phyloP scores from a whole-genome alignment of 805 yeast species.

The Jamesozyma gamospora region DNA sequence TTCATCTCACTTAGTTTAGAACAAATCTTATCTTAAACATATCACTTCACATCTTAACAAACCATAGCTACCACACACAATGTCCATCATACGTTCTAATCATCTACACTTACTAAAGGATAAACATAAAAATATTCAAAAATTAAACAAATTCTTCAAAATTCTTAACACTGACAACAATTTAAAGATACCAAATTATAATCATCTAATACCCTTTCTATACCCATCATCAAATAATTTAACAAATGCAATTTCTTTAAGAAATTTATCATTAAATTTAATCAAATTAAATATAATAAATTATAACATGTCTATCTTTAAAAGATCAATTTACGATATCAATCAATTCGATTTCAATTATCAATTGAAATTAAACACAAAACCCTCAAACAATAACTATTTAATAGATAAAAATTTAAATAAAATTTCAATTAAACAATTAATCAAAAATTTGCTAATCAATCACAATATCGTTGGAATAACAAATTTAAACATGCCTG shows the following conservation, averaged over 20 bases:
- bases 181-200: not conserved
- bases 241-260: not conserved
- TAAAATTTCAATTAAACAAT: not conserved
- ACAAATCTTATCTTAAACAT: too few relatives aligned
- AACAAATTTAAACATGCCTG: slow-evolving; percentile 4
- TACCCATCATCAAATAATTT: not conserved
- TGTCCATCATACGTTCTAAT: not conserved
- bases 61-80: too few relatives aligned
- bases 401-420: not conserved
- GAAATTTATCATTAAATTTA: not conserved
- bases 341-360: slow-evolving; percentile 17
- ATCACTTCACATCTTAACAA: too few relatives aligned
- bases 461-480: slow-evolving; percentile 1
- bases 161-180: not conserved
- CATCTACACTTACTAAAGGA: not conserved
- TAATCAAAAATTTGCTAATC: not conserved
- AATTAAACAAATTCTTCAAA: not conserved
- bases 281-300: slow-evolving; percentile 5
- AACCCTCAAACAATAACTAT: not conserved
- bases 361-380: not conserved
- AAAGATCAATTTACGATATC: slow-evolving; percentile 11
- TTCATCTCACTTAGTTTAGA: too few relatives aligned
- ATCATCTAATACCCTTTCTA: not conserved
- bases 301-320: slow-evolving; percentile 10
- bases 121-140: not conserved